Conservation (phyloP, 1,139 yeast genomes). For the Scheffersomyces lignicola region DNA sequence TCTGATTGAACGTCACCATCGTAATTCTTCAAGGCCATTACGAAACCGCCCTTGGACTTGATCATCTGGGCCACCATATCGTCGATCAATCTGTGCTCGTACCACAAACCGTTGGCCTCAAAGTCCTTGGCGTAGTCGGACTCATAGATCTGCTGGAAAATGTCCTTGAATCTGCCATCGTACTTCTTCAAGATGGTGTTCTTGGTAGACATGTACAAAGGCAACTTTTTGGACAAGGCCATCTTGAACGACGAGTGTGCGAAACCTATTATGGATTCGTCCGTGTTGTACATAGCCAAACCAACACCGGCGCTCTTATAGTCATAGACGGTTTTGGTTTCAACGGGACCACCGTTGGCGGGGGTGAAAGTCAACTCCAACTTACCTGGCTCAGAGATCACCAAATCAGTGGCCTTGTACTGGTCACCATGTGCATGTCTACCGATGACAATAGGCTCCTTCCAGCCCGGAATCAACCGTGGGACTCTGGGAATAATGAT, state of each 20-base stretch:
- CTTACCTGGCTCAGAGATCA: conserved; percentile 67
- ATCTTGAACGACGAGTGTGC: conserved; percentile 78
- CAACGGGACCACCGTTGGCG: conserved; percentile 52
- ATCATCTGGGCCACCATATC: conserved; percentile 91
- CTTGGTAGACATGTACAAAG: conserved; percentile 71
- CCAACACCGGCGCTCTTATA: conserved; percentile 72
- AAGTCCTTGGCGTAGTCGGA: conserved; percentile 55
- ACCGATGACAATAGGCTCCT: conserved; percentile 79
- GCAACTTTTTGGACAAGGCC: conserved; percentile 66
- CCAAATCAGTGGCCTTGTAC: conserved; percentile 76
- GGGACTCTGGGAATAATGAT: conserved; percentile 78
- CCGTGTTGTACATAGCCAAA: conserved; percentile 80
- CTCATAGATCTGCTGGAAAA: conserved; percentile 68
- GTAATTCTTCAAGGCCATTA: conserved; percentile 81
- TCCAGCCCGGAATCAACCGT: conserved; percentile 76
- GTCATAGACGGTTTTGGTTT: conserved; percentile 56
- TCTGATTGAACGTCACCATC: conserved; percentile 88
- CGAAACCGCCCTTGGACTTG: conserved; percentile 80
- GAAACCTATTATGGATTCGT: conserved; percentile 74
- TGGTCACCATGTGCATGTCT: conserved; percentile 89
- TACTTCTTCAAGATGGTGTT: conserved; percentile 80
- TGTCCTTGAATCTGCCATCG: conserved; percentile 81
- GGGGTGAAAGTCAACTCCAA: conserved; percentile 68
- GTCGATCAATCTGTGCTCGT: conserved; percentile 80
- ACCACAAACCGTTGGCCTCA: conserved; percentile 69